Evolutionary conservation across 768 basidiomycete species (phyloP), one percentile per base, ranked within the genome.

Genomic region (Termitomyces sp.): DNA sequence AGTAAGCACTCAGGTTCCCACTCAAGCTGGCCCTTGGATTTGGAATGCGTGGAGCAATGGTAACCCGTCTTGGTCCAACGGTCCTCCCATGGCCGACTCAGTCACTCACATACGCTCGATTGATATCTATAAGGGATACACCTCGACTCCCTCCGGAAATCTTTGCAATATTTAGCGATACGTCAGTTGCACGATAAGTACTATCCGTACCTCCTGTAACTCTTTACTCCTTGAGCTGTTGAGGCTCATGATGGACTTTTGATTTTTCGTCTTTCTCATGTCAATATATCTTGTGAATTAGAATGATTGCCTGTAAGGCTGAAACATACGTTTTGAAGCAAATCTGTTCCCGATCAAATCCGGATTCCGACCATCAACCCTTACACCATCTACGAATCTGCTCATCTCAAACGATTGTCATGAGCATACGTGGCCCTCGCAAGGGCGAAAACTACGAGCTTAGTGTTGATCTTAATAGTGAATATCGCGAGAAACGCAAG

Each of bases 371-470:
- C 43, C 35, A 44, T 46, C 52, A 11, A 41, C 54, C 28, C 33
- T 44, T 16, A 20, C 52, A 47, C 57, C 26, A 38, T 43, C 38
- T 40, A 53, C 16, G 40, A n/a, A 38, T 36, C 47, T 30, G 30
- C 41, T 43, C 26, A 30, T 16, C 48, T 48, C 32, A 38, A 45
- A 43, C 57, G 36, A 60, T 63, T 58, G 63, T 67, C 61, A 80
- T 80, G 79, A 79, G 76, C 74, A 70, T 84, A 69, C 80, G 84
- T 60, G 82, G 80, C 67, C 85, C 79, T 55, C 73, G 82, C 59
- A 84, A 86, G 80, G 94, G 95, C 69, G 94, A 97, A 79, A 97
- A 97, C 80, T 98, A 88, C 73, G 96, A 98, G 76, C 90, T 98
- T 70, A 87, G 92, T 56, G 88, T 94, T 56, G 96, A 98, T 75